Evolutionary conservation across 2,329 filamentous ascomycete species (phyloP), one percentile per base, ranked within the genome.

Genomic region (Ampelomyces quisqualis): DNA sequence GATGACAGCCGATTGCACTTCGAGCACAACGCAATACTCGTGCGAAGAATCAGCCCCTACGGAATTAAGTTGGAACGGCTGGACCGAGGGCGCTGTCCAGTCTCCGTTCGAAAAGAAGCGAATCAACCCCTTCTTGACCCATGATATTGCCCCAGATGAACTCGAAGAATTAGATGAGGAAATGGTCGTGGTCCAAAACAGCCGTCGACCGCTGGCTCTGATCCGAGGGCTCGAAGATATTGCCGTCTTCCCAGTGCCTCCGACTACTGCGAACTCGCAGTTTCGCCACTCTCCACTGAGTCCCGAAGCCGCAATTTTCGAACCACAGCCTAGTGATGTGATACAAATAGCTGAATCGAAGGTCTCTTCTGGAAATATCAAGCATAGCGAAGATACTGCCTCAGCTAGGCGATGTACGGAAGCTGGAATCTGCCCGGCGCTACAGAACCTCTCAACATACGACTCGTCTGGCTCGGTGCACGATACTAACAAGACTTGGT

Each of bases 41-140:
- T 45, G 45, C 33, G 43, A 39, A 6, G 53, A 47, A 6, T 50
- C 57, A 2, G 53, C 54, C n/a, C 36, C 41, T 2, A 60, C 49
- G 5, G 55, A 57, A 5, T 41, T 54, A 14, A 55, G 57, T 20
- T 67, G 62, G 64, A 57, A 60, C 23, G 57, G 60, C 8, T 68
- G 62, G 61, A 46, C 49, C 5, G 57, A 62, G 13, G 52, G 60
- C 5, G 45, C 49, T 10, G 33, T 18, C 9, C 33, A 50, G 4
- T 64, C 58, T 15, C 57, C 56, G 1, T 62, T 64, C 36, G 43
- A 60, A 23, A 55, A 43, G 32, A 22, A 43, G 13, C 37, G 47
- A 14, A 43, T 23, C 19, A 35, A 45, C 7, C 22, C 48, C 7
- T 37, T 53, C 28, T 36, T 52, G 20, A 11, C 31, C 17, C 33